These are phyloP conservation scores for Lonicera japonica DNA, from an alignment of 129 eudicot genomes.

Conservation along the genomic window DNA sequence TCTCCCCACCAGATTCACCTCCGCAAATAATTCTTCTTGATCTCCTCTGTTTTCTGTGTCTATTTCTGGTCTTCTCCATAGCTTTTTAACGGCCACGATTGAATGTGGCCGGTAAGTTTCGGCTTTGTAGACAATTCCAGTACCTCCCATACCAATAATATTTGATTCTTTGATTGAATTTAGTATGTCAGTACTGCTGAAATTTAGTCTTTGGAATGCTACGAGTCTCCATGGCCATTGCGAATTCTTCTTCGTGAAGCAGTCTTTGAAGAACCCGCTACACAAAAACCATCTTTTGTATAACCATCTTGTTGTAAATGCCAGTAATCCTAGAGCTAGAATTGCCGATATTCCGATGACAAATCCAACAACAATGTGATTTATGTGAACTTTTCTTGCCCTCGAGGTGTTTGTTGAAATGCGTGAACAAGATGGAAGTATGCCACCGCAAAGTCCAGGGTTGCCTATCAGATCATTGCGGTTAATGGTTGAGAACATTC, in stretches of 20 bases:
- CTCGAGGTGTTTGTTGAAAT: not conserved
- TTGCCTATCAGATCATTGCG: constrained; percentile 51
- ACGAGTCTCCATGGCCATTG: constrained; percentile 77
- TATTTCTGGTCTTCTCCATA: constrained; percentile 41
- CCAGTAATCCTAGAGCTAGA: constrained; percentile 25
- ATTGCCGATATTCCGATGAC: constrained; percentile 45
- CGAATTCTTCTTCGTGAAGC: constrained; percentile 33
- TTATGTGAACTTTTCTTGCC: constrained; percentile 23
- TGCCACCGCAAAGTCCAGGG: constrained; percentile 57
- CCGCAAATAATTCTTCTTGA: constrained; percentile 33
- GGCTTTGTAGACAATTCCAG: constrained; percentile 69
- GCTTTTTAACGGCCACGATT: constrained; percentile 54
- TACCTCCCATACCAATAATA: constrained; percentile 64
- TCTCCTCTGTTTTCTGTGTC: constrained; percentile 58
- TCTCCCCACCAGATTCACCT: constrained; percentile 60
- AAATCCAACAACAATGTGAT: constrained; percentile 38
- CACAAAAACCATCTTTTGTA: constrained; percentile 49
- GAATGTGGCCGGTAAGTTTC: constrained; percentile 36
- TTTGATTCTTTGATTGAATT: constrained; percentile 54
- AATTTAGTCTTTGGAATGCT: constrained; percentile 56
- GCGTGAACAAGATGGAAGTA: constrained; percentile 44
- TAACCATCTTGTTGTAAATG: constrained; percentile 32
- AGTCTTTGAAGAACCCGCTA: constrained; percentile 37
- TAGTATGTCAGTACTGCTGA: constrained; percentile 51
- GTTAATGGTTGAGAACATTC: constrained; percentile 44